A percentile compares a stretch with the other conserved stretches of the same genome.
Evolutionary conservation across 352 stramenopile genomes (phyloP).

Genomic region (Pythium pyrilobum): DNA sequence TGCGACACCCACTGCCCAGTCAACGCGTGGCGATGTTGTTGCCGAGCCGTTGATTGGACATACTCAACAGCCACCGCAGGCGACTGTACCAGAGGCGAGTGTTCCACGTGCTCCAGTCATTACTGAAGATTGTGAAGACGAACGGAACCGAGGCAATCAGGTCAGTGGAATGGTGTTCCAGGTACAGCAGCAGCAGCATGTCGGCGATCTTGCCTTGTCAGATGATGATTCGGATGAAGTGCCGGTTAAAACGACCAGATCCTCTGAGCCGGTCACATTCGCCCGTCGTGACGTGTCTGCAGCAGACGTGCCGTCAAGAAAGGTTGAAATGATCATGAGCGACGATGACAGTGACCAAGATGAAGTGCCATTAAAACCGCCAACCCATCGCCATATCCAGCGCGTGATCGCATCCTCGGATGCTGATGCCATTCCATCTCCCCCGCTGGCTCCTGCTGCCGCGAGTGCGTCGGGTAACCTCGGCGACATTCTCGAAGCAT

Average conservation of each 20-base stretch:
- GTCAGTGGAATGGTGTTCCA: background rate
- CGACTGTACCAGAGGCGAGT: too few relatives aligned
- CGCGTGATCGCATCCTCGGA: background rate
- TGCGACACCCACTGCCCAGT: too few relatives aligned
- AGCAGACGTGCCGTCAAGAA: background rate
- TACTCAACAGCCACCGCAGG: too few relatives aligned
- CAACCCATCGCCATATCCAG: background rate
- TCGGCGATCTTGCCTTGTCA: background rate
- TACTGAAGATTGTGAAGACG: too few relatives aligned
- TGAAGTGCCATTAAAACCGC: background rate
- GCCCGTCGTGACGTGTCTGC: too few relatives aligned
- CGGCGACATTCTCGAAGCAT: constrained; percentile 42
- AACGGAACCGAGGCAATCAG: too few relatives aligned
- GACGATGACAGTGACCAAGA: constrained; percentile 24
- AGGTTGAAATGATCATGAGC: constrained; percentile 20
- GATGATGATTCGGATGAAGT: constrained; percentile 2
- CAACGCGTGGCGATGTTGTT: too few relatives aligned
- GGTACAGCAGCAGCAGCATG: background rate
- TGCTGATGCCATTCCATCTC: constrained; percentile 1
- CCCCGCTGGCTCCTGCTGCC: background rate
- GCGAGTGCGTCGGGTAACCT: constrained; percentile 3
- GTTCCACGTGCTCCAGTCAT: too few relatives aligned
- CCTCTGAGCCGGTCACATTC: too few relatives aligned
- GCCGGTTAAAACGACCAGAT: too few relatives aligned
- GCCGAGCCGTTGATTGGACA: too few relatives aligned